Evolutionary conservation across 768 basidiomycete genomes (phyloP).

Genomic region (Rossbeevera mucosa): DNA sequence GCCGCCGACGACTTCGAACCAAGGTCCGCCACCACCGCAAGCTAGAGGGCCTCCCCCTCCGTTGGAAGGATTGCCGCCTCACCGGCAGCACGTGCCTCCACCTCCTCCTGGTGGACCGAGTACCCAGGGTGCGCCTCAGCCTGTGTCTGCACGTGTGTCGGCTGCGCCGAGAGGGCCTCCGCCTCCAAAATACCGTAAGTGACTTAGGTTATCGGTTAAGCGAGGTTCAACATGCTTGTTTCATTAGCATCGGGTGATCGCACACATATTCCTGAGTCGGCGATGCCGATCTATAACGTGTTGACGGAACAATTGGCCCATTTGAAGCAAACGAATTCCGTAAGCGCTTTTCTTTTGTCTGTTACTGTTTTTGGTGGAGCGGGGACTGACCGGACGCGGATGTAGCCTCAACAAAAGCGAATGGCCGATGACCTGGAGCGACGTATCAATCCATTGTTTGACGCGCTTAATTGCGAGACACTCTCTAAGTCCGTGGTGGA

Average conservation of each 20-base stretch:
- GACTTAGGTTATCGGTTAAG: neutral
- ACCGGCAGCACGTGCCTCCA: conserved; percentile 19
- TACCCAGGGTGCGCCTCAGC: conserved; percentile 17
- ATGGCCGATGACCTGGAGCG: conserved; percentile 84
- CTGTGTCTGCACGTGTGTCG: conserved; percentile 27
- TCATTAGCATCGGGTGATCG: conserved; percentile 80
- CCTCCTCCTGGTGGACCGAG: conserved; percentile 29
- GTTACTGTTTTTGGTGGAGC: neutral
- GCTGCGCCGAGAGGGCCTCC: conserved; percentile 38
- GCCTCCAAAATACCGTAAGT: conserved; percentile 59
- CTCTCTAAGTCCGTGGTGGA: conserved; percentile 67
- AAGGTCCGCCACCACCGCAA: conserved; percentile 31
- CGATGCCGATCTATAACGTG: conserved; percentile 60
- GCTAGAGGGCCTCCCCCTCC: conserved; percentile 25
- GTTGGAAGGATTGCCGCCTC: conserved; percentile 21
- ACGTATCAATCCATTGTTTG: conserved; percentile 80
- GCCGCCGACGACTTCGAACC: conserved; percentile 22
- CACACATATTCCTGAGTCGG: conserved; percentile 78
- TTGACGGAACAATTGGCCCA: conserved; percentile 59
- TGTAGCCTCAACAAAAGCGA: conserved; percentile 75
- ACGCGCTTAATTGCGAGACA: conserved; percentile 88
- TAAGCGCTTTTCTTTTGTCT: conserved; percentile 33
- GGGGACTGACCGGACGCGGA: neutral
- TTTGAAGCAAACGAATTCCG: conserved; percentile 72
- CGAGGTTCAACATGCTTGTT: neutral